Percentiles rank a stretch among this genome's conserved stretches.
phyloP scores from a whole-genome alignment of 495 filamentous ascomycete genomes.

The Hapsidospora chrysogenum region DNA sequence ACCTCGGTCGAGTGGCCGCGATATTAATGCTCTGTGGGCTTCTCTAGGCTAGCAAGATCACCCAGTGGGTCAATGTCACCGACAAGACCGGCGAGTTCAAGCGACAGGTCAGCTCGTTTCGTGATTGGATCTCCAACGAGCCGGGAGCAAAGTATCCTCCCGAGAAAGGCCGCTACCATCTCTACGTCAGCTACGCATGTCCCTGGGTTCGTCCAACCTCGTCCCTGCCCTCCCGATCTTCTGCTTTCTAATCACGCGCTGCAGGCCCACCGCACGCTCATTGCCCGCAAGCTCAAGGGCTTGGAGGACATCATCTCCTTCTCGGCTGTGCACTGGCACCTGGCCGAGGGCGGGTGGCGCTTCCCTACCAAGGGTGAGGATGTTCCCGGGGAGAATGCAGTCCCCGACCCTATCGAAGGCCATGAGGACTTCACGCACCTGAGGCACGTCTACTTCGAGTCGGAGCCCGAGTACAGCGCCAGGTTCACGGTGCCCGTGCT shows the following conservation, averaged over 20 bases:
- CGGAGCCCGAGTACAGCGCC: constrained; percentile 50
- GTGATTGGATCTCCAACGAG: constrained; percentile 47
- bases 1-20: neutral
- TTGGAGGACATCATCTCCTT: constrained; percentile 55
- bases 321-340: constrained; percentile 51
- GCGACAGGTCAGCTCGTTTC: constrained; percentile 53
- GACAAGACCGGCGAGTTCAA: constrained; percentile 84
- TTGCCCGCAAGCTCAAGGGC: constrained; percentile 65
- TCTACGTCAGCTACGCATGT: constrained; percentile 61
- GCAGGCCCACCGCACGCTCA: constrained; percentile 58
- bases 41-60: constrained; percentile 43
- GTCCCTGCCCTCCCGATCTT: constrained; percentile 1
- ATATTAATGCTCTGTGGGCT: neutral
- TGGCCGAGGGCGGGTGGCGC: constrained; percentile 55
- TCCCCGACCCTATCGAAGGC: constrained; percentile 45
- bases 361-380: constrained; percentile 43
- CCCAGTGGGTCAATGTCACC: constrained; percentile 61
- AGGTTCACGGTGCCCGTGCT: constrained; percentile 68
- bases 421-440: constrained; percentile 40
- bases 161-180: constrained; percentile 60
- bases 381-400: constrained; percentile 28
- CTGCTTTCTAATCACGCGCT: too few relatives aligned
- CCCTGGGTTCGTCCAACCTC: constrained; percentile 62
- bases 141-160: constrained; percentile 48
- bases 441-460: constrained; percentile 55